Base-by-base conservation (phyloP, 192 early-diverging fungal species). In the Coemansia sp. region DNA sequence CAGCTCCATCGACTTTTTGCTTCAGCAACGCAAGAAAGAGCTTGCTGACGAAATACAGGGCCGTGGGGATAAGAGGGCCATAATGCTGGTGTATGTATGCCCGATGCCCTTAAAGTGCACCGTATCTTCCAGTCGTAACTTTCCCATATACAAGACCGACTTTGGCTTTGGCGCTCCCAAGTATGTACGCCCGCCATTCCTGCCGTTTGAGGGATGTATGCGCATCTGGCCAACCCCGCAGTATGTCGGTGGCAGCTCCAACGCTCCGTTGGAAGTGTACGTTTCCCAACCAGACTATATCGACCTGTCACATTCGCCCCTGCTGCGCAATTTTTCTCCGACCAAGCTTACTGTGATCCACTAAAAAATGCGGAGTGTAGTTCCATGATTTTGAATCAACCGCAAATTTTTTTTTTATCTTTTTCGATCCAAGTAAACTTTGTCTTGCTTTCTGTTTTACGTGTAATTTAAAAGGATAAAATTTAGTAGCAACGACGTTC, bases 181-280 rank as follows among this genome's bases (percentile, higher is more conserved):
- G 19, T 70, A 70, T 41, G 68, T 78, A 23, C 68, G 74, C 2
- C 68, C 74, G 40, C 74, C 74, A 11, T 78, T 60, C 35, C 45
- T 78, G 20, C 74, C 74, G 0, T 78, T 60, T 13, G 74, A 78
- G 23, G 74, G 74, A 3, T 78, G 74, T 41, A n/a, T 70, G 68
- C 68, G 74, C 26, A 53, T 78, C 35, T 78, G 74, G 74, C 74
- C 74, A 0, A 69, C 68, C 0, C 74, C 74, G 8, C 36, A 47
- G 36, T 49, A 44, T 23, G 37, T 42, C 3, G 2, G 9, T 3
- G 58, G 57, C 10, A 19, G 43, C 0, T 43, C 12, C 3, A 59
- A 53, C 2, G 68, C 68, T 10, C 45, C 60, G 6, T 50, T 78
- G 6, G 68, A 78, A 30, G 50, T 78, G 3, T 78, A 78, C 20